Evolutionary conservation across 176 grass and related monocot species (phyloP), one percentile per base, ranked within the genome.

Genomic region (Bonia amplexicaulis): DNA sequence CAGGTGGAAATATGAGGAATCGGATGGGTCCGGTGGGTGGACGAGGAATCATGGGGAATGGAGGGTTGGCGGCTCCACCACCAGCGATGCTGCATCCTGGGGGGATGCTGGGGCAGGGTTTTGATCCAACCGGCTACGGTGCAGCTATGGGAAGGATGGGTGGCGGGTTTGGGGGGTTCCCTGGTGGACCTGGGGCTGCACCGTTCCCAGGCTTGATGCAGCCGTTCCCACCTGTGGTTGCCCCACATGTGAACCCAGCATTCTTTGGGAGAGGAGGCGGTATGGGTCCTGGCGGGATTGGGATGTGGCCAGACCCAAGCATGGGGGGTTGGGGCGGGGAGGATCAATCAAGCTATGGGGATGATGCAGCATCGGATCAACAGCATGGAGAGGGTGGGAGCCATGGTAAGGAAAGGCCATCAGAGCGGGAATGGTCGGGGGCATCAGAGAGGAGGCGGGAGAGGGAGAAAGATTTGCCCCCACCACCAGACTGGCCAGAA

Each of bases 301-400:
- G 93, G 23, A 95, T 95, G 93, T 95, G 93, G 93, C 81, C 90
- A 7, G 93, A 95, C 48, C 90, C 83, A 7, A 90, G 63, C 78
- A 92, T 95, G 87, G 93, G 93, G 39, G 85, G 82, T 65, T 92
- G 93, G 93, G 93, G 87, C 13, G 93, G 93, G 46, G 93, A 92
- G 84, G 88, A 95, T 33, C 93, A 95, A 73, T 88, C 87, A 22
- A 95, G 93, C 84, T 95, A 95, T 75, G 88, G 93, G 26, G 93
- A 95, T 86, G 93, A 95, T 92, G 93, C 90, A 12, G 93, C 85
- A 29, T 95, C 93, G 47, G 93, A 95, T n/a, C 93, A 95, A 23
- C 93, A 92, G 35, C 92, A 94, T 42, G 87, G 92, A 23, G 92
- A 91, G 82, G 93, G 88, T 58, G 93, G 73, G 14, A 94, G 74